phyloP scores from a whole-genome alignment of 1,284 basidiomycete genomes.

The Agaricales sp. region DNA sequence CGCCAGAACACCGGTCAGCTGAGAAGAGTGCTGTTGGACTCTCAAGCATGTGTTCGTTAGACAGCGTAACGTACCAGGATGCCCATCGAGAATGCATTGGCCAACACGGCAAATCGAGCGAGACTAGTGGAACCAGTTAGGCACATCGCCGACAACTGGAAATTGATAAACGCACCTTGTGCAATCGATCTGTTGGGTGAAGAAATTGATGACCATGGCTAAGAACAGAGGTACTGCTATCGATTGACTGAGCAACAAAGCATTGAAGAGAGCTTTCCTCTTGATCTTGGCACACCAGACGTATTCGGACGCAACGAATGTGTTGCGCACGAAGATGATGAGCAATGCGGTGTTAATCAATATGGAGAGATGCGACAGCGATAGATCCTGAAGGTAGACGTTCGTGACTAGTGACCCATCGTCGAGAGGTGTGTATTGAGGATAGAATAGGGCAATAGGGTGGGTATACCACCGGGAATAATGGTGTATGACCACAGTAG shows the following conservation, averaged over 20 bases:
- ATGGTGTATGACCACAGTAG: slow-evolving; percentile 38
- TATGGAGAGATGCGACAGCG: slow-evolving; percentile 31
- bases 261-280: slow-evolving; percentile 50
- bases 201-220: slow-evolving; percentile 35
- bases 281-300: slow-evolving; percentile 45
- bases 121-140: slow-evolving; percentile 36
- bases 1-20: slow-evolving; percentile 32
- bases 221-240: slow-evolving; percentile 36
- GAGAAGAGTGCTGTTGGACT: not conserved
- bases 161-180: not conserved
- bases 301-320: slow-evolving; percentile 40
- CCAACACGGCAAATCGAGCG: not conserved
- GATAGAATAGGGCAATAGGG: slow-evolving; percentile 35
- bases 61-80: slow-evolving; percentile 26
- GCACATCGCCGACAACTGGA: slow-evolving; percentile 26
- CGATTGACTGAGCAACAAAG: slow-evolving; percentile 44
- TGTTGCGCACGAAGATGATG: slow-evolving; percentile 44
- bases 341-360: slow-evolving; percentile 37
- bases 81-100: slow-evolving; percentile 4
- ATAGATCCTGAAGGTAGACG: slow-evolving; percentile 33
- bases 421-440: slow-evolving; percentile 33
- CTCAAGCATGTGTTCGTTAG: too few relatives aligned
- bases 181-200: slow-evolving; percentile 22
- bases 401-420: slow-evolving; percentile 53
- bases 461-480: slow-evolving; percentile 33